Conservation (phyloP, 2,329 filamentous ascomycete species). For the Microdochium trichocladiopsis region DNA sequence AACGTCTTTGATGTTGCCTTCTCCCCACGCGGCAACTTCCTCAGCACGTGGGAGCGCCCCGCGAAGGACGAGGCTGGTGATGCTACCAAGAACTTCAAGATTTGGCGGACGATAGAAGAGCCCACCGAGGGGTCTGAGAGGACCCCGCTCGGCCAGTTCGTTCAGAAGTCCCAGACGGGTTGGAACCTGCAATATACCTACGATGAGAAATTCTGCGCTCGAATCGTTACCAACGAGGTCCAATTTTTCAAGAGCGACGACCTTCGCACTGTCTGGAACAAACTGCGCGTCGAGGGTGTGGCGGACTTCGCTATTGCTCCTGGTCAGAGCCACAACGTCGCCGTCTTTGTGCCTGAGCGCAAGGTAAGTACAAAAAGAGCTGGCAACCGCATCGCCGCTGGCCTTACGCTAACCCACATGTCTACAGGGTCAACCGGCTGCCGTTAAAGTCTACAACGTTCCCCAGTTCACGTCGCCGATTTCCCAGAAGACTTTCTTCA, state of each 20-base stretch:
- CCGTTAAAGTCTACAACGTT: constrained; percentile 90
- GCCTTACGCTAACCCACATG: constrained; percentile 4
- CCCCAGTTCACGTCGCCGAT: constrained; percentile 77
- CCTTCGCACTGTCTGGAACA: constrained; percentile 85
- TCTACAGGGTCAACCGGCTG: constrained; percentile 79
- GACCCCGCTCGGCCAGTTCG: constrained; percentile 77
- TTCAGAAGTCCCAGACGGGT: constrained; percentile 90
- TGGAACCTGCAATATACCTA: constrained; percentile 97
- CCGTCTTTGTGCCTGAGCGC: constrained; percentile 90
- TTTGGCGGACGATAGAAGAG: constrained; percentile 81
- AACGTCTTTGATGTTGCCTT: constrained; percentile 95
- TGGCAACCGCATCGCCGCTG: not conserved
- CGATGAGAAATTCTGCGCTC: constrained; percentile 90
- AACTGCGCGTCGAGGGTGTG: constrained; percentile 86
- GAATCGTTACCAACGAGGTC: constrained; percentile 92
- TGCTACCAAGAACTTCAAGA: constrained; percentile 92
- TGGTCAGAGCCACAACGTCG: constrained; percentile 84
- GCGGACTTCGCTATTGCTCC: constrained; percentile 84
- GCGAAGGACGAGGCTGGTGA: constrained; percentile 90
- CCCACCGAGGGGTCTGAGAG: constrained; percentile 54
- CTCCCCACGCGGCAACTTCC: constrained; percentile 83
- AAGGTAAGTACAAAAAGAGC: constrained; percentile 54
- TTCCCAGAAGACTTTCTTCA: constrained; percentile 98
- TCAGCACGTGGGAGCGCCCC: constrained; percentile 95
- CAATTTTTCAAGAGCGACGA: constrained; percentile 93